Evolutionary conservation across 192 early-diverging fungal species (phyloP), one percentile per base, ranked within the genome.

Genomic region (Gamsiella multidivaricata): DNA sequence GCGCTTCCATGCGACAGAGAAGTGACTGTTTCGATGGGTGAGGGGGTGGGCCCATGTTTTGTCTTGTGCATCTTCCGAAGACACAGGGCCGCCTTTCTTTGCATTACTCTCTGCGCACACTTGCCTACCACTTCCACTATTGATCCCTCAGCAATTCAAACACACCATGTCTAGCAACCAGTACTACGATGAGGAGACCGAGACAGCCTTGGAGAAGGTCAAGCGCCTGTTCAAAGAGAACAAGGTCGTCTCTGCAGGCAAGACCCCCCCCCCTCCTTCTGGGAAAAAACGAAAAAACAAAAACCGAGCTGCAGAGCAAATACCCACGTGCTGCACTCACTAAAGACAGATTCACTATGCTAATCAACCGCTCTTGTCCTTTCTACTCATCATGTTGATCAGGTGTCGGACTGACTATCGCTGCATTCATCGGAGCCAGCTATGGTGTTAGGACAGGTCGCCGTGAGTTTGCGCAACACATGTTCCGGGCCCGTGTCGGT

Each of bases 401-500:
- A 78, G 74, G 74, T 68, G 74, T 78, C 28, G 74, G 74, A 32
- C 54, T 78, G 54, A 78, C 74, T 37, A 69, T 78, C 33, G 74
- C 65, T 51, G 74, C 74, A 43, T 78, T 78, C 43, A 47, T 78
- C 18, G 74, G 74, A 55, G 74, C 74, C 28, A 78, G 65, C 55
- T 78, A 64, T 37, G 66, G 74, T 34, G 74, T 78, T 54, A 78
- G 74, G 66, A 69, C 74, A 42, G 74, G 74, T 28, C 74, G 74
- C n/a, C 74, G 74, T 31, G 65, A 78, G 31, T 69, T 78, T 62
- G 74, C 74, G 12, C 74, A 78, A 20, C 63, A 78, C 61, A 78
- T 78, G 74, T 78, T 78, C 49, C 62, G 74, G 36, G 74, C 74
- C 45, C 74, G 74, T 78, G 74, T 78, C 33, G 74, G 74, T 22